These are phyloP conservation scores for Dioscorea alata DNA, from an alignment of 106 monocot genomes.

Conservation along the genomic window DNA sequence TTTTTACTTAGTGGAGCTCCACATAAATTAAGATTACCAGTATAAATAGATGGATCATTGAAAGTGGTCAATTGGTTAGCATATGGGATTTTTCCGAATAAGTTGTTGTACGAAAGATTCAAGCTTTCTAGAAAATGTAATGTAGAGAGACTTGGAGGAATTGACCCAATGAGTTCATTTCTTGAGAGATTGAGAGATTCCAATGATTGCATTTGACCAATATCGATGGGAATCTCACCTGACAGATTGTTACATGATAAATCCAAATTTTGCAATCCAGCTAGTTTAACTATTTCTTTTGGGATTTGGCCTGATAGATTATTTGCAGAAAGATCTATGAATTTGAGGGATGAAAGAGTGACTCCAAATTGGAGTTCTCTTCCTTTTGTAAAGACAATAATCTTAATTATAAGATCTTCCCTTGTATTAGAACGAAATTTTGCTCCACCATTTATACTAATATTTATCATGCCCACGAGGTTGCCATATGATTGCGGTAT, in stretches of 20 bases:
- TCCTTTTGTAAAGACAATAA: not conserved
- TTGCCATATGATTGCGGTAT: not conserved
- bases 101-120: not conserved
- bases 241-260: not conserved
- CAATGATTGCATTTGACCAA: not conserved
- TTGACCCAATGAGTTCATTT: not conserved
- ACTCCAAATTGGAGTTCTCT: not conserved
- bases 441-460: not conserved
- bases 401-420: not conserved
- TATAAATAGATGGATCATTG: not conserved
- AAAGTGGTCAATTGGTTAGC: not conserved
- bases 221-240: not conserved
- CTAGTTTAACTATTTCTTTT: not conserved
- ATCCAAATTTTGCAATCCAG: not conserved
- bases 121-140: not conserved
- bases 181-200: not conserved
- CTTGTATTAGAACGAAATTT: not conserved
- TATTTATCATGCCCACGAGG: not conserved
- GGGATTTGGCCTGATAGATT: not conserved
- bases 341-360: not conserved
- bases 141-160: not conserved
- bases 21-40: not conserved
- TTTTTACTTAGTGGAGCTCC: not conserved
- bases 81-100: not conserved
- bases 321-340: conserved; percentile 1